Percentiles rank a stretch among this genome's conserved stretches.
phyloP scores from a whole-genome alignment of 768 basidiomycete genomes.

The Pulveroboletus sp. region DNA sequence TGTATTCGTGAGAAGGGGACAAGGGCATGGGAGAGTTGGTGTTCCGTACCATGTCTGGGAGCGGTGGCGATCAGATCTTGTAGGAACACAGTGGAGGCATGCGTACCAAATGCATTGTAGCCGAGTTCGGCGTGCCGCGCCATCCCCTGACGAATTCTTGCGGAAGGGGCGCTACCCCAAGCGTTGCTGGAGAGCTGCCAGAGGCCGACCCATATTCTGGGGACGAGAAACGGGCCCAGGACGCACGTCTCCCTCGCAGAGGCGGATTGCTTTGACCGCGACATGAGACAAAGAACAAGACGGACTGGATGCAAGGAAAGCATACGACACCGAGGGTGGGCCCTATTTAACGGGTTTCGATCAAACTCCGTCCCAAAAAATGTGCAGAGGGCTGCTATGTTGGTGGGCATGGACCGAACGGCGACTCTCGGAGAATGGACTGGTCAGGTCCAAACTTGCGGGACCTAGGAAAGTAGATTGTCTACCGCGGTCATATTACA shows the following conservation, averaged over 20 bases:
- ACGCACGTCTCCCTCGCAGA: slow-evolving; percentile 41
- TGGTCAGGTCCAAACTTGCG: no score
- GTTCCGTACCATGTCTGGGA: slow-evolving; percentile 52
- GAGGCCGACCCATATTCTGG: slow-evolving; percentile 71
- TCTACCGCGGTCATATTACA: neutral
- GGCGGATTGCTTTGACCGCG: slow-evolving; percentile 7
- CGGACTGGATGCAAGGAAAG: slow-evolving; percentile 6
- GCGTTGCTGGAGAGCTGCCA: slow-evolving; percentile 87
- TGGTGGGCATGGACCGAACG: neutral
- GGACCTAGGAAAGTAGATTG: neutral
- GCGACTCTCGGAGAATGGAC: slow-evolving; percentile 7
- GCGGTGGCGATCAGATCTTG: slow-evolving; percentile 5
- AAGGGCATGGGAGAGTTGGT: slow-evolving; percentile 1
- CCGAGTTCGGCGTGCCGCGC: slow-evolving; percentile 52
- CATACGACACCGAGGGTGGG: neutral
- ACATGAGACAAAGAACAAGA: slow-evolving; percentile 19
- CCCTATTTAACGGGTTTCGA: slow-evolving; percentile 21
- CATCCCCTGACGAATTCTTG: slow-evolving; percentile 67
- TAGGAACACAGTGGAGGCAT: slow-evolving; percentile 7
- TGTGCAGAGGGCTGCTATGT: slow-evolving; percentile 1
- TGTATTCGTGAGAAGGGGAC: slow-evolving; percentile 14
- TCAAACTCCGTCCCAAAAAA: slow-evolving; percentile 33
- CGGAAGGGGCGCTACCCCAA: slow-evolving; percentile 71
- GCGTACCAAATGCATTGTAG: slow-evolving; percentile 44
- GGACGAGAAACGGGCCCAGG: slow-evolving; percentile 52